Conservation (phyloP, 768 basidiomycete species). For the Auricularia sp. region DNA sequence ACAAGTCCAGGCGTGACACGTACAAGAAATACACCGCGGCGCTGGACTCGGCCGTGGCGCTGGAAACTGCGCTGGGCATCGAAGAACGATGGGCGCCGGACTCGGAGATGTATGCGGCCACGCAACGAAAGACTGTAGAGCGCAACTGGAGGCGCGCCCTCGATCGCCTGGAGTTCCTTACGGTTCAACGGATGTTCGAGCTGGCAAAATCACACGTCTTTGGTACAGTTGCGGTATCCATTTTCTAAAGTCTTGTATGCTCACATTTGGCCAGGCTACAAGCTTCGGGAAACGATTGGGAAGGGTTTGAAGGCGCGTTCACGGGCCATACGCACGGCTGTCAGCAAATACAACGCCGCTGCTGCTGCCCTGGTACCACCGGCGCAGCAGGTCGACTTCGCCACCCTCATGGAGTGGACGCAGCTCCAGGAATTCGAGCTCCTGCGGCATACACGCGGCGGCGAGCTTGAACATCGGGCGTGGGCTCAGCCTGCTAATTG, state of each 20-base stretch:
- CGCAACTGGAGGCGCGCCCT: background rate
- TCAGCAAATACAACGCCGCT: conserved; percentile 21
- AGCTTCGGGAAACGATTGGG: background rate
- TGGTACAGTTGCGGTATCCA: background rate
- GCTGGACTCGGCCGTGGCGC: background rate
- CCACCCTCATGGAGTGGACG: conserved; percentile 15
- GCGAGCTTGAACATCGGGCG: conserved; percentile 12
- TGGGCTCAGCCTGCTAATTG: conserved; percentile 30
- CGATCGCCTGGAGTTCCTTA: background rate
- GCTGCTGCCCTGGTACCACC: conserved; percentile 16
- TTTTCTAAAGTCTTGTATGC: background rate
- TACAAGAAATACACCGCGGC: background rate
- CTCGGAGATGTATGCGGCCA: background rate
- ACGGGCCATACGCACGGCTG: conserved; percentile 18
- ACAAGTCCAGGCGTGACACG: background rate
- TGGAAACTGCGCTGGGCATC: background rate
- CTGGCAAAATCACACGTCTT: background rate
- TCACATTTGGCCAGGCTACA: background rate
- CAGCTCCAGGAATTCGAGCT: conserved; percentile 24
- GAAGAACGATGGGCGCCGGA: background rate
- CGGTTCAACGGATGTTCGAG: conserved; percentile 1
- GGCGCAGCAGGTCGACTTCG: conserved; percentile 17
- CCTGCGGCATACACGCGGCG: conserved; percentile 16
- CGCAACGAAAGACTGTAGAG: background rate
- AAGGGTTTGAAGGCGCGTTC: conserved; percentile 1